These are phyloP conservation scores for Clarkia xantiana DNA, from an alignment of 345 rosid genomes.

Conservation along the genomic window DNA sequence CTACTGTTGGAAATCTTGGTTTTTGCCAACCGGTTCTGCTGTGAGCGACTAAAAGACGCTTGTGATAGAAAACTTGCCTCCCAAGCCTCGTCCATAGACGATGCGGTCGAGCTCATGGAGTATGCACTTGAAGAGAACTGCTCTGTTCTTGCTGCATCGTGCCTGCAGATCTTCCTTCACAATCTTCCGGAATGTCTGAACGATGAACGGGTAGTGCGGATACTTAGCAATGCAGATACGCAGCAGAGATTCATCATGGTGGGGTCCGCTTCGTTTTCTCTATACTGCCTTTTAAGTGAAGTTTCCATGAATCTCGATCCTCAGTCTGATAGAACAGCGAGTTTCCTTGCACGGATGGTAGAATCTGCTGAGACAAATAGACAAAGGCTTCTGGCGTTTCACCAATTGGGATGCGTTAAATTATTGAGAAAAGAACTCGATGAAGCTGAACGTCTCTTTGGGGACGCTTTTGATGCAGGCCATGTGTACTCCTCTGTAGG, in stretches of 20 bases:
- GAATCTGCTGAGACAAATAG: conserved; percentile 57
- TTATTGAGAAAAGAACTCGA: conserved; percentile 71
- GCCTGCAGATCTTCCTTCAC: conserved; percentile 66
- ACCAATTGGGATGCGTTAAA: conserved; percentile 81
- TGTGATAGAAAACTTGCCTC: conserved; percentile 83
- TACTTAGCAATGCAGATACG: conserved; percentile 37
- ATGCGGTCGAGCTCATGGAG: conserved; percentile 82
- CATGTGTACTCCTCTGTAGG: conserved; percentile 75
- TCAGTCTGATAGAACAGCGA: conserved; percentile 48
- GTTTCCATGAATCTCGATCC: conserved; percentile 69
- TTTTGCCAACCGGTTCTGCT: conserved; percentile 89
- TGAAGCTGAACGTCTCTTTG: conserved; percentile 59
- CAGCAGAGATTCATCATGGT: conserved; percentile 57
- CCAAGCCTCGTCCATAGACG: conserved; percentile 49
- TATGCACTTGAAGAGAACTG: conserved; percentile 72
- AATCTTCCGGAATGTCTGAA: conserved; percentile 69
- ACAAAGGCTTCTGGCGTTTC: conserved; percentile 72
- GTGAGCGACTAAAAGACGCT: conserved; percentile 75
- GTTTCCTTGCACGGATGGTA: conserved; percentile 47
- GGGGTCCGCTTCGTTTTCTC: conserved; percentile 64
- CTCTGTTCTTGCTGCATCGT: conserved; percentile 71
- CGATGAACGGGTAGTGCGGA: conserved; percentile 53
- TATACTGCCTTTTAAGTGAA: conserved; percentile 78
- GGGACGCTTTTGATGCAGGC: conserved; percentile 54
- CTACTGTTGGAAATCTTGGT: conserved; percentile 67